Conservation (phyloP, 1,284 basidiomycete genomes). For the Laetiporus sulphureus region DNA sequence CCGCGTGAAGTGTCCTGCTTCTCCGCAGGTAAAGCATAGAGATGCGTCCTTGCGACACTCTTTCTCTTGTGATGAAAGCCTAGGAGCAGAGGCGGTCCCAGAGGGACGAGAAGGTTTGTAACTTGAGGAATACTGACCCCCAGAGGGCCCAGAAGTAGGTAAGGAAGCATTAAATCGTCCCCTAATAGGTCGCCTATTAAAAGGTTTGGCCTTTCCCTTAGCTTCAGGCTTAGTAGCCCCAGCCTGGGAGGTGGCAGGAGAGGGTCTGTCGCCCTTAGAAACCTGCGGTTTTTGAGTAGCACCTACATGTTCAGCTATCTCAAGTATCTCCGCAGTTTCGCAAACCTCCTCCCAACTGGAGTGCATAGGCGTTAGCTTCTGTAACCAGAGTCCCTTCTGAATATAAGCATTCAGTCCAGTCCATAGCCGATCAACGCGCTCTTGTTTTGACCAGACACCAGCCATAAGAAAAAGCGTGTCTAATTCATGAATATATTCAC, state of each 20-base stretch:
- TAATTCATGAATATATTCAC: conserved; percentile 26
- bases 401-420: conserved; percentile 22
- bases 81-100: background rate
- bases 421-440: conserved; percentile 30
- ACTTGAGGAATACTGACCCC: no score
- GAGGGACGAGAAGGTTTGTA: no score
- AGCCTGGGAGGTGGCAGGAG: background rate
- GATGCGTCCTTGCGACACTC: background rate
- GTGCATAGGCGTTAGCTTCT: conserved; percentile 20
- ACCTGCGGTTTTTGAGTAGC: background rate
- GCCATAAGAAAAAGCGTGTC: conserved; percentile 27
- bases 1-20: conserved; percentile 1
- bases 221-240: background rate
- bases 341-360: conserved; percentile 10
- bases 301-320: conserved; percentile 4
- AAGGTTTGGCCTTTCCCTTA: background rate
- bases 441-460: conserved; percentile 23
- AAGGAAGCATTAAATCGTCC: no score
- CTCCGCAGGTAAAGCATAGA: conserved; percentile 2
- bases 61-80: background rate
- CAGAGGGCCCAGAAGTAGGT: no score
- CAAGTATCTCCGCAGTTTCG: conserved; percentile 11
- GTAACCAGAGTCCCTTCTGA: conserved; percentile 24
- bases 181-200: background rate
- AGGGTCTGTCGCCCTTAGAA: background rate